Base-by-base conservation (phyloP, 805 yeast genomes). In the Sugiyamaella smithiae region DNA sequence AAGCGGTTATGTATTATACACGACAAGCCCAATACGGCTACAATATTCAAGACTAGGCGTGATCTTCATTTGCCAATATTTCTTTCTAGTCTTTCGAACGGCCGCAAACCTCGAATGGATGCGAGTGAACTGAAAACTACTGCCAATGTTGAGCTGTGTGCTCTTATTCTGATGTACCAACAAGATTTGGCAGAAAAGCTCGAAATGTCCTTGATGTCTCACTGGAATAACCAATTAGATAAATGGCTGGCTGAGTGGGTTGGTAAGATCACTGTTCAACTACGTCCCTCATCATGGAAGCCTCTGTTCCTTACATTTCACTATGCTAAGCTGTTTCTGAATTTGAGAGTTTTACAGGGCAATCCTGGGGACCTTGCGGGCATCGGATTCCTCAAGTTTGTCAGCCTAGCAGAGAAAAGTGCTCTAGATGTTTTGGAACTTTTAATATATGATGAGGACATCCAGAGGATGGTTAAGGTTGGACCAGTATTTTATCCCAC, bases 401-500 rank as follows among this genome's bases (percentile, higher is more conserved):
- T 52, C 12, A 26, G 37, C n/a, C 29, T 52, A 9, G 59, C 59
- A 14, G 59, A 55, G 29, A 44, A 49, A n/a, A 44, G 56, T n/a
- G 59, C 59, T 9, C n/a, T 50, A 14, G 56, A 52, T 23, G 45
- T 54, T 40, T 42, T 56, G 31, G 57, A 56, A 22, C 40, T 54
- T 51, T 49, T 56, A 14, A 41, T 56, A 9, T 51, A 45, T 22
- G 59, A 56, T 28, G 44, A 44, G 11, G 59, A 56, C 36, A 52
- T 50, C 20, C 54, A 55, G 43, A 50, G 59, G 24, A 47, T 56
- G 28, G 46, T 56, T 8, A 24, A 48, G 6, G 50, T 47, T 11
- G 59, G 56, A 9, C 59, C 59, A 5, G 57, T 56, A 20, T 56
- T 56, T 38, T 54, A 56, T 36, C 56, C 57, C 22, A 56, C 59